Evolutionary conservation across 441 rosid species (phyloP).

Genomic region (Manihot esculenta): DNA sequence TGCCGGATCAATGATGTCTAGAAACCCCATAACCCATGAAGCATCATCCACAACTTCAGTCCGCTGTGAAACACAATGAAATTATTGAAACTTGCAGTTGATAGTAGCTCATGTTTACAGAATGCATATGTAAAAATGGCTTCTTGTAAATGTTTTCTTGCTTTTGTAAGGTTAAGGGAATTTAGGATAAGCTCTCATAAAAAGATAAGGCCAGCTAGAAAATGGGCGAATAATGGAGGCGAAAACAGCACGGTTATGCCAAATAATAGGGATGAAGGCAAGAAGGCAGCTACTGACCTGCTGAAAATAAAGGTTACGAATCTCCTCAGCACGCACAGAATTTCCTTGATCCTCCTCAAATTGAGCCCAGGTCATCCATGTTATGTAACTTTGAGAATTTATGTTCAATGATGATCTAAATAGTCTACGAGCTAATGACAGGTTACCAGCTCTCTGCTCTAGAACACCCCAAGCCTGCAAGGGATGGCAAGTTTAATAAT

Average conservation of each 20-base stretch:
- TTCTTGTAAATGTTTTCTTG: neutral
- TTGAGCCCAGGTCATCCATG: conserved; percentile 99
- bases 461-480: conserved; percentile 95
- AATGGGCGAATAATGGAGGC: neutral
- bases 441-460: conserved; percentile 83
- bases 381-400: conserved; percentile 85
- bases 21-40: conserved; percentile 83
- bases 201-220: neutral
- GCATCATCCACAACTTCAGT: conserved; percentile 95
- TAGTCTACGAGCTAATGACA: conserved; percentile 82
- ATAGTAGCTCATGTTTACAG: too few species aligned
- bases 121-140: neutral
- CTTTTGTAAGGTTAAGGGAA: neutral
- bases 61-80: conserved; percentile 44
- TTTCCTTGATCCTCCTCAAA: conserved; percentile 96
- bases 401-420: conserved; percentile 77
- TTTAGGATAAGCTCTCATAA: neutral
- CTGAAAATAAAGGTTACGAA: conserved; percentile 87
- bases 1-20: conserved; percentile 87
- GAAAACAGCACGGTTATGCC: neutral
- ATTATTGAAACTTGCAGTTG: too few species aligned
- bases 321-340: conserved; percentile 87
- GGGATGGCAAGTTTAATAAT: neutral
- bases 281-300: conserved; percentile 54
- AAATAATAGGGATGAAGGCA: neutral